phyloP scores from a whole-genome alignment of 495 filamentous ascomycete species.

The Penicillium angulare region DNA sequence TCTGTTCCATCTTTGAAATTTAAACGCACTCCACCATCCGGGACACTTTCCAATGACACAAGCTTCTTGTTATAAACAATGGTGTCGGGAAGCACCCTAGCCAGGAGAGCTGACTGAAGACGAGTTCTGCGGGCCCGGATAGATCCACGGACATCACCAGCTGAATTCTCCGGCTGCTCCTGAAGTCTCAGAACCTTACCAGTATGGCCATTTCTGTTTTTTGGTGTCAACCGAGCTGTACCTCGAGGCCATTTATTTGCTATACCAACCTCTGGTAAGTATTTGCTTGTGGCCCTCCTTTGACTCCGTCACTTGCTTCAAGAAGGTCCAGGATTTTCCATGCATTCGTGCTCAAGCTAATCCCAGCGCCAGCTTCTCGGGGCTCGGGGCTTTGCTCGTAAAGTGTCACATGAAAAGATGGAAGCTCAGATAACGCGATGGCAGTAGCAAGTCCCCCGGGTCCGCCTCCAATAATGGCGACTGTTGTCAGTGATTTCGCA shows the following conservation, averaged over 20 bases:
- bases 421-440: constrained; percentile 46
- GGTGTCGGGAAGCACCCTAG: constrained; percentile 33
- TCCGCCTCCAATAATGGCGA: constrained; percentile 47
- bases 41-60: constrained; percentile 24
- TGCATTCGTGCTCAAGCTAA: constrained; percentile 35
- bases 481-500: constrained; percentile 8
- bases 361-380: constrained; percentile 49
- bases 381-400: constrained; percentile 50
- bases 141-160: constrained; percentile 9
- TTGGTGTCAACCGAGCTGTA: too few relatives aligned
- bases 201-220: constrained; percentile 21
- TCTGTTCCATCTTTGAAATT: constrained; percentile 33
- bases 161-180: constrained; percentile 12
- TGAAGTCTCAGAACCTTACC: constrained; percentile 9
- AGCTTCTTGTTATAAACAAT: constrained; percentile 41
- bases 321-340: constrained; percentile 49
- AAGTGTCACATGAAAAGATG: constrained; percentile 41
- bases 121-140: constrained; percentile 37
- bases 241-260: background rate
- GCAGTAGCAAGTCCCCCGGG: constrained; percentile 49
- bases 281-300: constrained; percentile 20
- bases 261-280: constrained; percentile 13
- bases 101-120: constrained; percentile 39
- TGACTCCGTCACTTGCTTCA: constrained; percentile 39
- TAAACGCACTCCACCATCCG: constrained; percentile 27